These are phyloP conservation scores for Hansenula lynferdii DNA, from an alignment of 1,139 yeast species.

Conservation along the genomic window DNA sequence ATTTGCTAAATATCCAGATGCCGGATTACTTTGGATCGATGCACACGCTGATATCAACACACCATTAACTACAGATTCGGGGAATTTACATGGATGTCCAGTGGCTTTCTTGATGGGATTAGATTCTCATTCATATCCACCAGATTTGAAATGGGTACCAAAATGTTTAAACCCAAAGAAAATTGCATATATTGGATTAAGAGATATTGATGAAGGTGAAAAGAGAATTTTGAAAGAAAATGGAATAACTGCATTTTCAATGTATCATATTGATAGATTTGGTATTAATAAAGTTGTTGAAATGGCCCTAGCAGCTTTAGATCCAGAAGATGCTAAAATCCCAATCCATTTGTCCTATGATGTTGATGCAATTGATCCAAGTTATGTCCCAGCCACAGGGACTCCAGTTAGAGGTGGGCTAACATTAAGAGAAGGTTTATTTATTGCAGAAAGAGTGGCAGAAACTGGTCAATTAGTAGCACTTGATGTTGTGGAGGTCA, in stretches of 20 bases:
- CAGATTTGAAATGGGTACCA: conserved; percentile 78
- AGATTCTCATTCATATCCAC: conserved; percentile 50
- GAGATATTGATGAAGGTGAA: conserved; percentile 91
- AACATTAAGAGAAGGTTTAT: conserved; percentile 90
- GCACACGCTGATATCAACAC: conserved; percentile 98
- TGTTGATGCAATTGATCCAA: conserved; percentile 95
- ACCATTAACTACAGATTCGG: conserved; percentile 79
- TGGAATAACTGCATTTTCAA: conserved; percentile 82
- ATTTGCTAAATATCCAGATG: conserved; percentile 73
- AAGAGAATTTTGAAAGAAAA: conserved; percentile 64
- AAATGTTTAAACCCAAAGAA: conserved; percentile 59
- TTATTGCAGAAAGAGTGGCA: conserved; percentile 87
- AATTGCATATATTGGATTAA: conserved; percentile 88
- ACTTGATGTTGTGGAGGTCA: conserved; percentile 89
- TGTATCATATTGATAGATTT: conserved; percentile 93
- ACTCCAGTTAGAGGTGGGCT: conserved; percentile 97
- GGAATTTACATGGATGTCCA: conserved; percentile 97
- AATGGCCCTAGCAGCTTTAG: conserved; percentile 82
- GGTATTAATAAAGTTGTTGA: conserved; percentile 91
- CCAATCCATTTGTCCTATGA: conserved; percentile 93
- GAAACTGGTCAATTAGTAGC: conserved; percentile 83
- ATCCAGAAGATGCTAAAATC: conserved; percentile 50
- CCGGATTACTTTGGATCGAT: conserved; percentile 93
- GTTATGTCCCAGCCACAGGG: conserved; percentile 96
- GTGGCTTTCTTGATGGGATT: conserved; percentile 86